Base-by-base conservation (phyloP, 306 rosid species). In the Glycine latifolia region DNA sequence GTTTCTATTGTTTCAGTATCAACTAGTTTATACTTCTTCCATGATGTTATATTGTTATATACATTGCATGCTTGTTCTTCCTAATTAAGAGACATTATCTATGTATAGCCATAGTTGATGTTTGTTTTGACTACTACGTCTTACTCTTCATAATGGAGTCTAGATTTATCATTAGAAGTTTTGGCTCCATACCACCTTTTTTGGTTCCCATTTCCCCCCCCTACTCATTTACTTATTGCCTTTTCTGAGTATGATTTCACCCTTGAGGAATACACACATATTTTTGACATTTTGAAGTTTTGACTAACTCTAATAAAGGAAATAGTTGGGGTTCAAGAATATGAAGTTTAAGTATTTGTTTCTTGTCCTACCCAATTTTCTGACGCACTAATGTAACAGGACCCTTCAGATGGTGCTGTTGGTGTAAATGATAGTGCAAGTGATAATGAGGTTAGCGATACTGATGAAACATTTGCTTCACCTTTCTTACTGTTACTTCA, bases 371-470 rank as follows among this genome's bases (percentile, higher is more conserved):
- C 48, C 68, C 71, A 67, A 53, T 78, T 83, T 72, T 73, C 91
- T 81, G 76, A 83, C 78, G 67, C 80, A 44, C 83, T 86, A 56
- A 43, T 84, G 84, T 79, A 67, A 86, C 99, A 95, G 99, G 97
- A 89, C 66, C 85, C 92, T 67, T 73, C 78, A 56, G 97, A 91
- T 65, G 87, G 89, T 68, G 91, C 83, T 62, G 71, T 75, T 69
- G 77, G 73, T 70, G 87, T 60, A 68, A 91, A 90, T 67, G 91
- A 87, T 39, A 70, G 66, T 78, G 54, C 88, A 44, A 81, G 62
- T 75, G 91, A 90, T 41, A 87, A 78, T 65, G 89, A 78, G 71
- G 85, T 76, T 47, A 81, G 60, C 14, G 90, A 87, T 71, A 67
- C 83, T 43, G 91, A 86, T 55, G 94, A 91, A 75, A 47, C 53